A percentile compares a stretch with the other conserved stretches of the same genome.
Conservation (phyloP, 1,139 yeast genomes). For the Pichia sp. region DNA sequence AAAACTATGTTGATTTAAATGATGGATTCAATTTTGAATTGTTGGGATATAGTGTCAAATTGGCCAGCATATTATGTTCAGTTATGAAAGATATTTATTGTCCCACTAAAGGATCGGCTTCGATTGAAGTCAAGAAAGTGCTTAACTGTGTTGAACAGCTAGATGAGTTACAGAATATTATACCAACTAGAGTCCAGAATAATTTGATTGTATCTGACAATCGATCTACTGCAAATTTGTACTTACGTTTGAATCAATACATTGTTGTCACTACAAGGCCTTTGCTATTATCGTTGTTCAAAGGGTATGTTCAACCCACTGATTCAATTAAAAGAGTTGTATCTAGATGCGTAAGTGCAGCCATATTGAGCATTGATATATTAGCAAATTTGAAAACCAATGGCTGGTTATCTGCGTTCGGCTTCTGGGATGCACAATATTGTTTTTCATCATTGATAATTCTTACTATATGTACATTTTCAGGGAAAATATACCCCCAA, state of each 20-base stretch:
- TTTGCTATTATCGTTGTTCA: slow-evolving; percentile 40
- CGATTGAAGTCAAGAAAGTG: slow-evolving; percentile 25
- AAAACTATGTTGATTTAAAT: slow-evolving; percentile 34
- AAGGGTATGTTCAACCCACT: slow-evolving; percentile 35
- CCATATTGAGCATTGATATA: slow-evolving; percentile 41
- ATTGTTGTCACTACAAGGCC: slow-evolving; percentile 45
- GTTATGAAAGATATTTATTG: slow-evolving; percentile 39
- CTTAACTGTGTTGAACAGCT: slow-evolving; percentile 29
- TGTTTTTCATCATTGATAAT: slow-evolving; percentile 39
- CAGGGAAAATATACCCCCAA: slow-evolving; percentile 34
- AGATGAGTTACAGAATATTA: slow-evolving; percentile 22
- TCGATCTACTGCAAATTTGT: slow-evolving; percentile 40
- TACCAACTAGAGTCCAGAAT: slow-evolving; percentile 22
- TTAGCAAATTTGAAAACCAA: slow-evolving; percentile 37
- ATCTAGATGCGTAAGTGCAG: slow-evolving; percentile 40
- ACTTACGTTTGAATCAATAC: slow-evolving; percentile 47
- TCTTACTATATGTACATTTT: slow-evolving; percentile 39
- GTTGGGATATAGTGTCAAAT: slow-evolving; percentile 41
- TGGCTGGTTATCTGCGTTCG: slow-evolving; percentile 41
- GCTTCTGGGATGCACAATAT: slow-evolving; percentile 52
- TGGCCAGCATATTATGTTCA: slow-evolving; percentile 40
- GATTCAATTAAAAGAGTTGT: slow-evolving; percentile 37
- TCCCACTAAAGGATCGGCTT: slow-evolving; percentile 33
- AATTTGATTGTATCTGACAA: slow-evolving; percentile 28
- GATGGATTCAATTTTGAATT: slow-evolving; percentile 38